phyloP scores from a whole-genome alignment of 331 rosid species.

The Erythrophleum ivorense region DNA sequence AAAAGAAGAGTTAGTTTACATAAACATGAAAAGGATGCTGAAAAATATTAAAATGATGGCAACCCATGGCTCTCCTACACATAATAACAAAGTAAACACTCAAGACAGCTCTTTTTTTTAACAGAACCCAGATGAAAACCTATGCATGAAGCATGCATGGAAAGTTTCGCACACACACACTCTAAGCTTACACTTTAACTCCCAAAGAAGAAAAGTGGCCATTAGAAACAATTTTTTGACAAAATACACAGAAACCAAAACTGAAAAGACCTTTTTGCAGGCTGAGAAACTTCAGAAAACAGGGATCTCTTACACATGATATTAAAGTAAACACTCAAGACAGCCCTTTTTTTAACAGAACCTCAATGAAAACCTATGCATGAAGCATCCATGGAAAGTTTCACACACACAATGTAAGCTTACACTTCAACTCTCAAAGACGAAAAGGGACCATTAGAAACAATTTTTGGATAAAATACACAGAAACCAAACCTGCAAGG shows the following conservation, averaged over 20 bases:
- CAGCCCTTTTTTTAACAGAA: background rate
- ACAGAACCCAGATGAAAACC: slow-evolving; percentile 28
- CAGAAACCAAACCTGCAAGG: slow-evolving; percentile 79
- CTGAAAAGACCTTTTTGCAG: slow-evolving; percentile 93
- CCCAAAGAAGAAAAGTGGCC: slow-evolving; percentile 9
- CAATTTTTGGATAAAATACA: slow-evolving; percentile 29
- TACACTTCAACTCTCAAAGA: slow-evolving; percentile 15
- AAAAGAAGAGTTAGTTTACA: background rate
- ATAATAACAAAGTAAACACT: background rate
- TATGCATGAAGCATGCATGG: slow-evolving; percentile 19
- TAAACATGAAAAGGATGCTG: background rate
- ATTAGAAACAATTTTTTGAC: slow-evolving; percentile 31
- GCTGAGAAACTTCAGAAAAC: slow-evolving; percentile 83
- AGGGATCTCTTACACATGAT: background rate
- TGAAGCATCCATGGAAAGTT: slow-evolving; percentile 15
- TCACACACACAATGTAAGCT: slow-evolving; percentile 7
- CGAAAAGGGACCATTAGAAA: slow-evolving; percentile 21
- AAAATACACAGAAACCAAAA: slow-evolving; percentile 51
- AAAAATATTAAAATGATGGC: slow-evolving; percentile 15
- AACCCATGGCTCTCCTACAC: background rate
- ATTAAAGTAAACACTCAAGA: background rate
- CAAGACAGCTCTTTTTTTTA: background rate
- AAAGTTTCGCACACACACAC: background rate
- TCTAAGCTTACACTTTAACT: background rate
- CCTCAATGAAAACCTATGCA: slow-evolving; percentile 22